Evolutionary conservation across 1,284 basidiomycete species (phyloP), one percentile per base, ranked within the genome.

Genomic region (Moniliophthora roreri): DNA sequence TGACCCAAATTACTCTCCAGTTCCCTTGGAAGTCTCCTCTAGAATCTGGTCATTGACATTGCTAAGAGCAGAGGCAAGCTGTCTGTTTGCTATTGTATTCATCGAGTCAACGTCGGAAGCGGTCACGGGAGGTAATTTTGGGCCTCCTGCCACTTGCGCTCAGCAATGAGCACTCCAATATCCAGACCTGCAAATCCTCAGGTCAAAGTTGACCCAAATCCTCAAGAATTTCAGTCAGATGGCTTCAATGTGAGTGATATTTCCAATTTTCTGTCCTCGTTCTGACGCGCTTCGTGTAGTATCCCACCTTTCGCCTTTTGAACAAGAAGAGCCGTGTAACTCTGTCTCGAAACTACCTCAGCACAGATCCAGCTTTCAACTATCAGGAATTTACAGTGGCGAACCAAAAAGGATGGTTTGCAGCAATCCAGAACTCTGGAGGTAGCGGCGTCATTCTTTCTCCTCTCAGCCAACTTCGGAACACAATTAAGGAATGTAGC

Each of bases 331-430:
- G 78, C 35, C 82, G 87, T 56, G 72, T 86, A 41, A 74, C 75
- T 49, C 65, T 90, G 10, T 89, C 87, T 11, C 65, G 73, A 4
- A 63, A 75, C 18, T 71, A 76, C 2, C 65, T 85, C 16, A 69
- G 75, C 55, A 69, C 79, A 20, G 63, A 76, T 13, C 56, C 71
- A 59, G 66, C 54, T 60, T 72, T 59, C 64, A 55, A 62, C 3
- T 74, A 75, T 56, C 66, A 61, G 37, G 62, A 87, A 16, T 80
- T 91, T 58, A 76, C 81, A 4, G 71, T 79, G 3, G 76, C 82
- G 1, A 87, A 85, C 62, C 66, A 71, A 11, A 77, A 71, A 57
- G 84, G 80, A 34, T 89, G 81, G 80, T 90, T 89, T 68, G 82
- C 78, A 44, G 85, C 85, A 40, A 76, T 81, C 46, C 71, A 70